Conservation (phyloP, 2,329 filamentous ascomycete genomes). For the Ceratocystis eucalypticola region DNA sequence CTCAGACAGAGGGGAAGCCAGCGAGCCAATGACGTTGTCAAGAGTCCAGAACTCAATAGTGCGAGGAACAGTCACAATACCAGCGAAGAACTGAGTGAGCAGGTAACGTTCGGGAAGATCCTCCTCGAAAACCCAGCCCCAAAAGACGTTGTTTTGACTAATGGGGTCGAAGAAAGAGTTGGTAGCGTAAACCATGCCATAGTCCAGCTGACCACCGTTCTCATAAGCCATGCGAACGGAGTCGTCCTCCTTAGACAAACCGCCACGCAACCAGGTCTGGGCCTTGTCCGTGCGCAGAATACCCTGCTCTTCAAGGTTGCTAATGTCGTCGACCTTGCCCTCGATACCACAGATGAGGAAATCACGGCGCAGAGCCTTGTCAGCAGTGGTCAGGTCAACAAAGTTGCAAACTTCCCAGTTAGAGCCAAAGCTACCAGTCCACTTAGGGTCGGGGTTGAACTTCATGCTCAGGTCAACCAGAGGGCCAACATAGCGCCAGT, state of each 20-base stretch:
- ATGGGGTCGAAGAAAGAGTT: constrained; percentile 22
- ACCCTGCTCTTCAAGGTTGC: not conserved
- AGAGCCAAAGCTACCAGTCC: constrained; percentile 12
- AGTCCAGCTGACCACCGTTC: constrained; percentile 20
- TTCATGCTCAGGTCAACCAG: constrained; percentile 12
- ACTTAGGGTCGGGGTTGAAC: constrained; percentile 14
- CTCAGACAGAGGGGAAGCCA: constrained; percentile 6
- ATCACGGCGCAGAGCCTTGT: constrained; percentile 10
- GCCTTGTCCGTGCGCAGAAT: constrained; percentile 10
- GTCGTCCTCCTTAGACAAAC: not conserved
- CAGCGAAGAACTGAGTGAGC: constrained; percentile 15
- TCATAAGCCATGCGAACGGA: constrained; percentile 11
- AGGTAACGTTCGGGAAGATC: constrained; percentile 14
- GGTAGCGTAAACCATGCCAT: constrained; percentile 22
- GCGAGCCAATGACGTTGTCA: constrained; percentile 14
- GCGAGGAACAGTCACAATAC: constrained; percentile 13
- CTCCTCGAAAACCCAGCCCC: constrained; percentile 14
- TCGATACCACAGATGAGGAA: constrained; percentile 15
- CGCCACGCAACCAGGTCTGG: constrained; percentile 14
- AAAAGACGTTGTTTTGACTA: constrained; percentile 5
- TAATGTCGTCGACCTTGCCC: constrained; percentile 9
- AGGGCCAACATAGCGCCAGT: constrained; percentile 21
- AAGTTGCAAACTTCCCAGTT: constrained; percentile 19
- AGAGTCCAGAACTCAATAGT: constrained; percentile 13
- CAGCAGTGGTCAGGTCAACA: not conserved